Evolutionary conservation across 768 basidiomycete genomes (phyloP).

Genomic region (Tulasnella sp.): DNA sequence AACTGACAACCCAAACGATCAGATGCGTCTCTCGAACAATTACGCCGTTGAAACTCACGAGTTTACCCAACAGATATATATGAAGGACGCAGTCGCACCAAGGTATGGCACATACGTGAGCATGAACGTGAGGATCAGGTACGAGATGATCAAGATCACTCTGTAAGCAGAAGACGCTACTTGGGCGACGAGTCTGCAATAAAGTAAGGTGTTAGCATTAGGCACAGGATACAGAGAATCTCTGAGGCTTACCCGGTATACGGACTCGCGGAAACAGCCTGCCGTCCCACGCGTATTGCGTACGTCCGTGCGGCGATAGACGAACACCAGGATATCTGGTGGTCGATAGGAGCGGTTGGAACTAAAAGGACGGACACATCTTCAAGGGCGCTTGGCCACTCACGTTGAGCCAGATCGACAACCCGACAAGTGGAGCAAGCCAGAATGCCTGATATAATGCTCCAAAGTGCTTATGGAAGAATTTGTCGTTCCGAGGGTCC

Average conservation of each 20-base stretch:
- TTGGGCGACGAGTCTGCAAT: slow-evolving; percentile 47
- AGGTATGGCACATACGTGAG: slow-evolving; percentile 53
- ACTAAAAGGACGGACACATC: not conserved
- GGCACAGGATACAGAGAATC: slow-evolving; percentile 40
- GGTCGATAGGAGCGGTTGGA: slow-evolving; percentile 10
- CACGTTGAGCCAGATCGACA: slow-evolving; percentile 75
- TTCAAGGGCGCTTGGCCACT: slow-evolving; percentile 26
- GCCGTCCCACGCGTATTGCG: slow-evolving; percentile 55
- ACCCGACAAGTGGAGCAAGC: slow-evolving; percentile 64
- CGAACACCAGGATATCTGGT: slow-evolving; percentile 65
- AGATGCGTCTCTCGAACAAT: not conserved
- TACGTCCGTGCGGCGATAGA: slow-evolving; percentile 66
- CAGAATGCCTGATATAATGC: slow-evolving; percentile 70
- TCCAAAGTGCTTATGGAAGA: slow-evolving; percentile 60
- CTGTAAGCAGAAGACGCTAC: slow-evolving; percentile 75
- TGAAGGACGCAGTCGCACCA: slow-evolving; percentile 49
- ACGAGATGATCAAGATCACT: slow-evolving; percentile 69
- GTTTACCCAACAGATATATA: slow-evolving; percentile 78
- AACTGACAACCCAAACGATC: not conserved
- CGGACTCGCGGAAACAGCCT: slow-evolving; percentile 37
- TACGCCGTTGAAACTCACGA: slow-evolving; percentile 46
- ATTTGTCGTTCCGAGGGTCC: slow-evolving; percentile 38
- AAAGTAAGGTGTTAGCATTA: too few relatives aligned
- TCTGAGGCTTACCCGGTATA: slow-evolving; percentile 30
- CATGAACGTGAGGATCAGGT: slow-evolving; percentile 53